phyloP scores from a whole-genome alignment of 352 stramenopile genomes.

The Globisporangium echinulatum region DNA sequence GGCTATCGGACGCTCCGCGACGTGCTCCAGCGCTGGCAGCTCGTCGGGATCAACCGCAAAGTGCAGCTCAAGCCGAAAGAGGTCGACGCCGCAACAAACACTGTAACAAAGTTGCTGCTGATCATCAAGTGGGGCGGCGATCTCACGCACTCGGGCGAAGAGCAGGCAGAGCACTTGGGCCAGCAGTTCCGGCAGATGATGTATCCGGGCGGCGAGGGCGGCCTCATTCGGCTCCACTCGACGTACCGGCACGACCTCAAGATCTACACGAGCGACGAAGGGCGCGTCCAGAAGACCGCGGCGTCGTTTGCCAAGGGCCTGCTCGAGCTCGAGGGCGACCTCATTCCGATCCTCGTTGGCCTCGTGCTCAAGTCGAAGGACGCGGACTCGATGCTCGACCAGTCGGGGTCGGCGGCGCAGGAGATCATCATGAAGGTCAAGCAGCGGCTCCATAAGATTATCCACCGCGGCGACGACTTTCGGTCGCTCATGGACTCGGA shows the following conservation, averaged over 20 bases:
- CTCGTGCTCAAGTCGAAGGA: conserved; percentile 88
- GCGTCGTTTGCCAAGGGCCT: conserved; percentile 98
- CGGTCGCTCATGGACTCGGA: conserved; percentile 70
- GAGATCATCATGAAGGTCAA: conserved; percentile 89
- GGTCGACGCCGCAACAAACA: conserved; percentile 27
- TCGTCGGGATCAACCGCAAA: conserved; percentile 98
- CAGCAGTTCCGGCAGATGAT: conserved; percentile 86
- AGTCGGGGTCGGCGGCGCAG: conserved; percentile 93
- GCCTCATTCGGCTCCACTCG: conserved; percentile 97
- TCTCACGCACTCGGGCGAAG: conserved; percentile 94
- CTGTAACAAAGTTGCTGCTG: conserved; percentile 90
- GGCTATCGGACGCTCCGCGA: conserved; percentile 88
- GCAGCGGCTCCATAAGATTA: conserved; percentile 82
- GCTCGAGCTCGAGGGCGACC: conserved; percentile 97
- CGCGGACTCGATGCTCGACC: conserved; percentile 97
- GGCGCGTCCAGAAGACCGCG: conserved; percentile 99
- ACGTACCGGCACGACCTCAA: conserved; percentile 99
- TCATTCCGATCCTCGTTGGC: conserved; percentile 98
- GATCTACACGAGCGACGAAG: conserved; percentile 99
- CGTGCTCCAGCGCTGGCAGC: conserved; percentile 95
- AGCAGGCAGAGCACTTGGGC: conserved; percentile 95
- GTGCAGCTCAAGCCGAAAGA: conserved; percentile 91
- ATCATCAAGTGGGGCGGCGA: conserved; percentile 99
- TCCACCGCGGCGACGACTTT: conserved; percentile 79
- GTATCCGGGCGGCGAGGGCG: conserved; percentile 90